phyloP scores from a whole-genome alignment of 192 early-diverging fungal genomes.

The Coemansia sp. region DNA sequence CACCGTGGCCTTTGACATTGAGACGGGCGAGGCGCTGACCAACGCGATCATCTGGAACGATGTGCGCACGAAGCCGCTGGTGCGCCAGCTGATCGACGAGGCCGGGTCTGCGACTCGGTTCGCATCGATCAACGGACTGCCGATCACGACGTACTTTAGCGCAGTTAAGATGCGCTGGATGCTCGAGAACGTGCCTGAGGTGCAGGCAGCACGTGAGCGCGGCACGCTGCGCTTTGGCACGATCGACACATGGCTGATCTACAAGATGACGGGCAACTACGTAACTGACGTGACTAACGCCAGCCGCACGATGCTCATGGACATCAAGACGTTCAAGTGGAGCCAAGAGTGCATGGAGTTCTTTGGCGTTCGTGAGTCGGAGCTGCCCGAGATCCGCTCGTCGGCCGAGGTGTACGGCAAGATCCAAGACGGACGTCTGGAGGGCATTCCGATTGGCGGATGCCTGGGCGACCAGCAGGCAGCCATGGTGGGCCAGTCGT shows the following conservation, averaged over 20 bases:
- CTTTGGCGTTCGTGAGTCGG: conserved; percentile 64
- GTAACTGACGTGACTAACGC: conserved; percentile 95
- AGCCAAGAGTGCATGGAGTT: conserved; percentile 73
- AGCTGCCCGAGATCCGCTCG: conserved; percentile 79
- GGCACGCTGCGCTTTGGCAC: conserved; percentile 82
- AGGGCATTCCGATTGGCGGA: conserved; percentile 79
- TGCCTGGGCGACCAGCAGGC: conserved; percentile 95
- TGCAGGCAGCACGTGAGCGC: conserved; percentile 72
- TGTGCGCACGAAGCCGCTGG: conserved; percentile 74
- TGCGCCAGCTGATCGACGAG: conserved; percentile 60
- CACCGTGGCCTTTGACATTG: conserved; percentile 83
- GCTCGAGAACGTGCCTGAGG: conserved; percentile 74
- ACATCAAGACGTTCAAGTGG: conserved; percentile 80
- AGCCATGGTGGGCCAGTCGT: conserved; percentile 92
- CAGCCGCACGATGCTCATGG: conserved; percentile 93
- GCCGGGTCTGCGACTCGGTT: conserved; percentile 55
- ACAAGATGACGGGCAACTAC: conserved; percentile 88
- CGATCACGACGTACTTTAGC: conserved; percentile 89
- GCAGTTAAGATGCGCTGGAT: conserved; percentile 92
- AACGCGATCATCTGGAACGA: conserved; percentile 95
- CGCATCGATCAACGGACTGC: conserved; percentile 74
- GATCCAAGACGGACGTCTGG: conserved; percentile 59
- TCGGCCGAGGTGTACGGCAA: conserved; percentile 78
- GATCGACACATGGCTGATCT: conserved; percentile 93
- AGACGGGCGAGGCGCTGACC: conserved; percentile 74